phyloP scores from a whole-genome alignment of 2,329 filamentous ascomycete species.

The Microsporum canis region DNA sequence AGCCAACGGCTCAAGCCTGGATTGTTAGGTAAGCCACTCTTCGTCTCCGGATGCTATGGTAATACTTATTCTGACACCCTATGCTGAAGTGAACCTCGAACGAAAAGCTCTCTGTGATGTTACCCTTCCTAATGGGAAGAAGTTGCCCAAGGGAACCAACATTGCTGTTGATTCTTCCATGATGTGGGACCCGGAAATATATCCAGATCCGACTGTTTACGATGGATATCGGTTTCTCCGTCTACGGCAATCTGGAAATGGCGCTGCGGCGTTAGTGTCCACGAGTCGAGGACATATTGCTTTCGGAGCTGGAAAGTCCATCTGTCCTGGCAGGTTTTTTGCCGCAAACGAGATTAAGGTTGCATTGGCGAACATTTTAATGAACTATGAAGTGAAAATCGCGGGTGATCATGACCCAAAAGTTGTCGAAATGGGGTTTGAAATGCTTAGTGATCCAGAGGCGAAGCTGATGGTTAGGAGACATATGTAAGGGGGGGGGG shows the following conservation, averaged over 20 bases:
- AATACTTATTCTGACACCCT: slow-evolving; percentile 4
- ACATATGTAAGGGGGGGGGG: too few relatives aligned
- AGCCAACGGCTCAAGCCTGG: slow-evolving; percentile 24
- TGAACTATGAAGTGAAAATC: slow-evolving; percentile 4
- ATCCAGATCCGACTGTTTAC: slow-evolving; percentile 13
- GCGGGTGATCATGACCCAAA: not conserved
- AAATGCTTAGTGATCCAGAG: not conserved
- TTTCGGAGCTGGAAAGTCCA: not conserved
- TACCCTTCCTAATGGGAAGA: slow-evolving; percentile 13
- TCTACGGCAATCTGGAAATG: not conserved
- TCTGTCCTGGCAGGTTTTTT: slow-evolving; percentile 1
- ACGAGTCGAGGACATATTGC: not conserved
- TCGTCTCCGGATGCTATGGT: not conserved
- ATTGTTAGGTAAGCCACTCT: not conserved
- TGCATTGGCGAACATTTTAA: not conserved
- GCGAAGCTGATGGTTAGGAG: not conserved
- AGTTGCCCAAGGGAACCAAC: slow-evolving; percentile 13
- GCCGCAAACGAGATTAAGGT: not conserved
- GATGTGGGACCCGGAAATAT: slow-evolving; percentile 15
- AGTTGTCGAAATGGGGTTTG: not conserved
- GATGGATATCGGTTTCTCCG: slow-evolving; percentile 14
- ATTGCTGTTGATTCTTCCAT: slow-evolving; percentile 11
- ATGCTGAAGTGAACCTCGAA: not conserved
- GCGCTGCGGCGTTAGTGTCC: not conserved
- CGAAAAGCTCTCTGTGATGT: slow-evolving; percentile 5